phyloP scores from a whole-genome alignment of 352 stramenopile genomes.

The Phytophthora idaei region DNA sequence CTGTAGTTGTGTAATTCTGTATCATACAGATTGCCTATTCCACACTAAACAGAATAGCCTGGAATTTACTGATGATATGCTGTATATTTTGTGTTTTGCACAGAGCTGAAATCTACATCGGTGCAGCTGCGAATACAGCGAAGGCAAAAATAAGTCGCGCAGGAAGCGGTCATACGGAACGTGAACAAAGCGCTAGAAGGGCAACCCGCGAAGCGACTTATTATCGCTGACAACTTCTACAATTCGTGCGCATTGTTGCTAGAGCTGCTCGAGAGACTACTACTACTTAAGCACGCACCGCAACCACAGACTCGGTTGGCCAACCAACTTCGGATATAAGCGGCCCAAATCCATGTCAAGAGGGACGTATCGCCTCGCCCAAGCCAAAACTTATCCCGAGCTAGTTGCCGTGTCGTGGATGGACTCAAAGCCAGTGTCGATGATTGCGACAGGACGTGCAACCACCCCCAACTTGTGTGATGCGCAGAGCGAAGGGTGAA shows the following conservation, averaged over 20 bases:
- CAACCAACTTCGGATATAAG: not conserved
- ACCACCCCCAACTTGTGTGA: no score
- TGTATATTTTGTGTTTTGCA: slow-evolving; percentile 4
- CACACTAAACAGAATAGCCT: slow-evolving; percentile 2
- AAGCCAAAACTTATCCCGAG: not conserved
- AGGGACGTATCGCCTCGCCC: not conserved
- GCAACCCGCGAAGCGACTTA: slow-evolving; percentile 3
- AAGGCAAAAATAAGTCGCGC: no score
- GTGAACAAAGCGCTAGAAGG: slow-evolving; percentile 7
- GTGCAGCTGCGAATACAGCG: not conserved
- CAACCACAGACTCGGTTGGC: not conserved
- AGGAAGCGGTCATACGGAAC: slow-evolving; percentile 10
- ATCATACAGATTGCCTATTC: not conserved
- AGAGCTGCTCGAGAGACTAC: not conserved
- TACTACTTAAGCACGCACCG: not conserved
- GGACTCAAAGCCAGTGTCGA: not conserved
- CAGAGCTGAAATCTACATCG: slow-evolving; percentile 22
- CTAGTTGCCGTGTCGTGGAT: not conserved
- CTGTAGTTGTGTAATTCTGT: no score
- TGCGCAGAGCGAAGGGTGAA: no score
- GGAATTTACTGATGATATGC: not conserved
- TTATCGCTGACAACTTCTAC: slow-evolving; percentile 19
- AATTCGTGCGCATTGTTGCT: no score
- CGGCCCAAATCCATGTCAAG: not conserved
- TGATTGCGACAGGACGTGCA: not conserved